Base-by-base conservation (phyloP, 2,329 filamentous ascomycete species). In the Helotiales sp. region DNA sequence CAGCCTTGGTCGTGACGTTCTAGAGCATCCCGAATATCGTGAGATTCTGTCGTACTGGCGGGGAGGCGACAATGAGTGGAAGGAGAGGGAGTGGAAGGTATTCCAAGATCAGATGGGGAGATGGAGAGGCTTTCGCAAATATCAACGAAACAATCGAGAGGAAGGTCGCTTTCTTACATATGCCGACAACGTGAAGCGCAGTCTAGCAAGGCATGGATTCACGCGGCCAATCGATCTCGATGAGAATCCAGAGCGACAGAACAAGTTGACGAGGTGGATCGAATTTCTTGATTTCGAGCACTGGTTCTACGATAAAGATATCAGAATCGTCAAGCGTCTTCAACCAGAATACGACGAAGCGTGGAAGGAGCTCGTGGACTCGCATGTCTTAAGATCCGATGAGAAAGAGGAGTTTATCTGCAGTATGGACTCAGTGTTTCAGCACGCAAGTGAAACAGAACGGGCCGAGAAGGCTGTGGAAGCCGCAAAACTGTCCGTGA, bases 231-330 rank as follows among this genome's bases (percentile, higher is more conserved):
- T 74, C 48, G 38, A 71, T 42, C 64, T 75, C 15, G 52, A 70
- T 51, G 33, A 70, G 44, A 67, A 73, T 52, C 63, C 60, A 2
- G 52, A 55, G 17, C 58, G 46, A 57, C 66, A 77, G 58, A 68
- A 74, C 52, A 60, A 67, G 38, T 51, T 75, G 29, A 69, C 72
- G 38, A 74, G 70, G 7, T 76, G 74, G 74, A 72, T 76, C 52
- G 75, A 77, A 61, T 76, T 72, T 59, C 66, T 75, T 27, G 63
- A 60, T 49, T 75, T 58, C 54, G 63, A 70, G 55, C 65, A 68
- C 54, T 27, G 8, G 52, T 6, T 27, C 19, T 46, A 61, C 30
- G 58, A 63, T 29, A 57, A 42, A 56, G 22, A 55, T 52, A 58
- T 48, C 2, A 54, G 40, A 13, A 19, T 40, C 7, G 50, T 68